Evolutionary conservation across 495 filamentous ascomycete genomes (phyloP).

Genomic region (Lindgomyces ingoldianus): DNA sequence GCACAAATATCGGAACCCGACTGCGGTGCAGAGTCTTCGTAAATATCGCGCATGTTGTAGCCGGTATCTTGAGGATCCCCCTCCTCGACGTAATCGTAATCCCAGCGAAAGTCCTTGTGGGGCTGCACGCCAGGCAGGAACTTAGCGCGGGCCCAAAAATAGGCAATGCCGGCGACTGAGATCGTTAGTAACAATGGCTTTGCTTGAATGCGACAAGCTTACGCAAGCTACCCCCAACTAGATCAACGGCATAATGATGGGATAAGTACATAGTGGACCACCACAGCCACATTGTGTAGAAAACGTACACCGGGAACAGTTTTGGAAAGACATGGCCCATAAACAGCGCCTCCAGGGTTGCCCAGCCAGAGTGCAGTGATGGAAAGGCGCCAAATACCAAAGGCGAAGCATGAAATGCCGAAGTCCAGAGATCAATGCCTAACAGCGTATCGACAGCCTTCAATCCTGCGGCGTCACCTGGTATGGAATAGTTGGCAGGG

Average conservation of each 20-base stretch:
- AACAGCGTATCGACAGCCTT: constrained; percentile 83
- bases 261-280: constrained; percentile 98
- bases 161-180: constrained; percentile 69
- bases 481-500: constrained; percentile 88
- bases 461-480: constrained; percentile 82
- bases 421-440: constrained; percentile 90
- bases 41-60: constrained; percentile 59
- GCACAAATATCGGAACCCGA: constrained; percentile 71
- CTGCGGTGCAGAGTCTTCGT: constrained; percentile 54
- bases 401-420: constrained; percentile 81
- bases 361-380: constrained; percentile 81
- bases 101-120: constrained; percentile 87
- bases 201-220: constrained; percentile 42
- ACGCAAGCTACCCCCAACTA: constrained; percentile 78
- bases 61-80: constrained; percentile 61
- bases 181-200: too few species aligned
- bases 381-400: constrained; percentile 95
- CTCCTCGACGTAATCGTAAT: constrained; percentile 89
- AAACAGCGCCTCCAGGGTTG: constrained; percentile 84
- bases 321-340: constrained; percentile 86
- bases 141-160: constrained; percentile 73
- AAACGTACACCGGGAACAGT: constrained; percentile 70
- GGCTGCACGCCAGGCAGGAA: constrained; percentile 79
- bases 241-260: constrained; percentile 92
- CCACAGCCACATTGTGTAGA: constrained; percentile 88